These are phyloP conservation scores for Cyberlindnera meyerae DNA, from an alignment of 805 yeast species.

Conservation along the genomic window DNA sequence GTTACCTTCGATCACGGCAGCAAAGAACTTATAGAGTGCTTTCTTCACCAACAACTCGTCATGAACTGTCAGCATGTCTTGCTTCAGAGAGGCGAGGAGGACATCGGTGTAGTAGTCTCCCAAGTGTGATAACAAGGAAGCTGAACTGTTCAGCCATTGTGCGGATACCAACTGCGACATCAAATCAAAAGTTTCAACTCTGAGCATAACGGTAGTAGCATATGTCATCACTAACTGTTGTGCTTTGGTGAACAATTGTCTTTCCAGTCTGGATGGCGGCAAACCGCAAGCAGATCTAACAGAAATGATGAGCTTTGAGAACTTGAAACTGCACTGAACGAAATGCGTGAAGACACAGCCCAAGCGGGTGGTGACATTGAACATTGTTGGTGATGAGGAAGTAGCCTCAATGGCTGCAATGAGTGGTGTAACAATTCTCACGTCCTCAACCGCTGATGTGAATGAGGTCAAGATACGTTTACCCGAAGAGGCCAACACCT, in stretches of 20 bases:
- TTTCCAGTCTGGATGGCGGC: constrained; percentile 63
- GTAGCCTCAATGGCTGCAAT: constrained; percentile 44
- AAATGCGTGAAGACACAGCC: constrained; percentile 47
- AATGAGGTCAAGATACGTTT: constrained; percentile 49
- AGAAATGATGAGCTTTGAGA: constrained; percentile 51
- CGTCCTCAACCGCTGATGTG: constrained; percentile 45
- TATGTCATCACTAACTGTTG: constrained; percentile 57
- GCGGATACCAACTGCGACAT: constrained; percentile 54
- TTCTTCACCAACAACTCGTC: constrained; percentile 50
- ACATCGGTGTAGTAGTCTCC: constrained; percentile 60
- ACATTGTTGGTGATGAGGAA: constrained; percentile 31
- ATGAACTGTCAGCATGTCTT: constrained; percentile 54
- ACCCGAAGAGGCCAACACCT: constrained; percentile 48
- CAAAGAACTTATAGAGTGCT: constrained; percentile 56
- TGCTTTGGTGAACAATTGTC: constrained; percentile 47
- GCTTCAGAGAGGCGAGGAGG: constrained; percentile 53
- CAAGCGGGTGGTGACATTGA: constrained; percentile 38
- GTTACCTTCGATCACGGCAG: constrained; percentile 62
- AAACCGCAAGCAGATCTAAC: constrained; percentile 47
- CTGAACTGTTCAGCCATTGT: constrained; percentile 54
- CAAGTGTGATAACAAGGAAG: constrained; percentile 77
- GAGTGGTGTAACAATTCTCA: constrained; percentile 52
- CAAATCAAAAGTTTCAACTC: constrained; percentile 49
- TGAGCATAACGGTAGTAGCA: constrained; percentile 41
- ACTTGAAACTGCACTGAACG: constrained; percentile 46